These are phyloP conservation scores for Mesembryanthemum crystallinum DNA, from an alignment of 148 eudicot species.

Conservation along the genomic window DNA sequence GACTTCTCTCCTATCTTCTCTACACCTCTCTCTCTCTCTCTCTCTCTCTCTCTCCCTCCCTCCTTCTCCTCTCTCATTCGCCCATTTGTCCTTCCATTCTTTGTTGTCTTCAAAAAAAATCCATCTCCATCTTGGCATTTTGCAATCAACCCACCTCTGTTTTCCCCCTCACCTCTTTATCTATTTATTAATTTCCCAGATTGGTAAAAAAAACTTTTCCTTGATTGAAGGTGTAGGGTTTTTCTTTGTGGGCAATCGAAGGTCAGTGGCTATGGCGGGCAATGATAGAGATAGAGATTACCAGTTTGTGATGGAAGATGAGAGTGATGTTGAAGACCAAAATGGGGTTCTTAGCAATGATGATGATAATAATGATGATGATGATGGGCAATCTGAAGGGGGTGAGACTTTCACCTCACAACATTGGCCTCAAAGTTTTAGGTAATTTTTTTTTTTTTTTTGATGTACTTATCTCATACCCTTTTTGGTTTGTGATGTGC, in stretches of 20 bases:
- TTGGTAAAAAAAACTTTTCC: not conserved
- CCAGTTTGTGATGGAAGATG: slow-evolving; percentile 37
- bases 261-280: slow-evolving; percentile 26
- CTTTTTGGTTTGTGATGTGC: not conserved
- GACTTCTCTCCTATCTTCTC: not conserved
- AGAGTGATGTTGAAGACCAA: slow-evolving; percentile 32
- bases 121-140: not conserved
- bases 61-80: not conserved
- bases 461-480: too few relatives aligned
- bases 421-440: slow-evolving; percentile 79
- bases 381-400: slow-evolving; percentile 23
- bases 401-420: slow-evolving; percentile 35
- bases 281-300: slow-evolving; percentile 28
- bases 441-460: slow-evolving; percentile 28
- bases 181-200: not conserved
- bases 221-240: slow-evolving; percentile 8
- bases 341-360: slow-evolving; percentile 15
- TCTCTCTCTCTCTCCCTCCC: not conserved
- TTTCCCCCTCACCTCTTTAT: not conserved
- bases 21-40: not conserved
- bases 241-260: not conserved
- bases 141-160: not conserved
- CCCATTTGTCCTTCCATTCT: slow-evolving; percentile 20
- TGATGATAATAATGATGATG: slow-evolving; percentile 21
- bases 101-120: not conserved